Evolutionary conservation across 805 yeast species (phyloP), one percentile per base, ranked within the genome.

Genomic region (Candida sithepensis): DNA sequence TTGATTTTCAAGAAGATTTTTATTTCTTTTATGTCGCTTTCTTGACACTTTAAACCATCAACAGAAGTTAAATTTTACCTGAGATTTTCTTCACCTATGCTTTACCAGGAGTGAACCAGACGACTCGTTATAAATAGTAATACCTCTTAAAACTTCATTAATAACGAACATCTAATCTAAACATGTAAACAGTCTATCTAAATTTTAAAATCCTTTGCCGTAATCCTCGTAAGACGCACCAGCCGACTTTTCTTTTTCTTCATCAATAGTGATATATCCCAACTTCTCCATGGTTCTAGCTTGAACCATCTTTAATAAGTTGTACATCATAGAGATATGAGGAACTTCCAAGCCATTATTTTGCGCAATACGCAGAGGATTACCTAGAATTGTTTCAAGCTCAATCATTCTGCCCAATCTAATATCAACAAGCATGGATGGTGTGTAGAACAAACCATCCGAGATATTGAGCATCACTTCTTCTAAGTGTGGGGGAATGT

Each of bases 281-380:
- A 52, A 65, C 38, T 68, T 59, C 58, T 85, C 92, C 62, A 78
- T 78, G 37, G 81, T 64, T 50, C 75, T 68, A 57, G 78, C 77
- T 65, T 86, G 94, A 42, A 77, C 72, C 60, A 84, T 71, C 39
- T 74, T 71, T 46, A 86, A 71, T 43, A 86, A 67, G 26, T 70
- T 64, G 61, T 85, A 86, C 41, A 86, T 58, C 56, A 79, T 67
- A 0, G 71, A 64, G 44, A 88, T 73, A 9, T 73, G 69, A 1
- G 96, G 95, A 1, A 84, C 73, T 4, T 60, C 50, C 10, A 76
- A 68, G 1, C 67, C 67, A 49, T 71, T 67, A 39, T 60, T 61
- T 43, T 61, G 51, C 0, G 78, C 79, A 12, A 73, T 61, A 38
- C 57, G 55, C 3, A 52, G 45, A 42, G 54, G 69, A 47, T 73